These are phyloP conservation scores for Kazachstania psychrophila DNA, from an alignment of 805 yeast species.

Conservation along the genomic window DNA sequence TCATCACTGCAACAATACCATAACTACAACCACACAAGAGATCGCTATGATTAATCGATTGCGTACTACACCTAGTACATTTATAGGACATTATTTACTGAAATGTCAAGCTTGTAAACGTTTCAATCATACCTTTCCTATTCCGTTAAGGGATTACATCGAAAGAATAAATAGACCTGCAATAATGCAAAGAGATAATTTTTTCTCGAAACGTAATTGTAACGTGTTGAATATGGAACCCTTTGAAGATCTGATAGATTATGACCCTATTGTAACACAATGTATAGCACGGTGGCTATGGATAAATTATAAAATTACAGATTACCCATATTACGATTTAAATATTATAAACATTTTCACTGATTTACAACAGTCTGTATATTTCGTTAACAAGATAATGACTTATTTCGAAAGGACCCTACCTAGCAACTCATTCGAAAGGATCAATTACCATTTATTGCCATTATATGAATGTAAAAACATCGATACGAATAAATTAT, in stretches of 20 bases:
- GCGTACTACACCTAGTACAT: too few species aligned
- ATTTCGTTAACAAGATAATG: constrained; percentile 14
- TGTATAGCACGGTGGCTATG: constrained; percentile 65
- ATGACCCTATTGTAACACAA: constrained; percentile 5
- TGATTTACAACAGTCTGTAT: constrained; percentile 19
- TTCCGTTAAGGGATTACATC: constrained; percentile 12
- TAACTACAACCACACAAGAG: too few species aligned
- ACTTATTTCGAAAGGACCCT: constrained; percentile 12
- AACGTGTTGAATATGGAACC: background rate
- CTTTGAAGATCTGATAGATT: constrained; percentile 3
- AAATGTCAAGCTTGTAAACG: too few species aligned
- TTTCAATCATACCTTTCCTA: background rate
- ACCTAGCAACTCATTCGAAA: constrained; percentile 16
- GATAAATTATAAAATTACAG: constrained; percentile 57
- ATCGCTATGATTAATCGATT: too few species aligned
- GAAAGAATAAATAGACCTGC: constrained; percentile 11
- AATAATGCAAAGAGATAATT: constrained; percentile 12
- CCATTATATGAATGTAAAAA: constrained; percentile 18
- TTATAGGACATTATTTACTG: too few species aligned
- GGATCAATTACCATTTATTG: constrained; percentile 20
- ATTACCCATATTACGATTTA: constrained; percentile 62
- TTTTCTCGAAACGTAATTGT: constrained; percentile 5
- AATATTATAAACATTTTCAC: constrained; percentile 26
- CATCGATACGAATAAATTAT: constrained; percentile 4
- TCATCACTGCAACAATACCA: too few species aligned